Percentiles rank a stretch among this genome's conserved stretches.
phyloP scores from a whole-genome alignment of 2,329 filamentous ascomycete species.

The Peltaster fructicola region DNA sequence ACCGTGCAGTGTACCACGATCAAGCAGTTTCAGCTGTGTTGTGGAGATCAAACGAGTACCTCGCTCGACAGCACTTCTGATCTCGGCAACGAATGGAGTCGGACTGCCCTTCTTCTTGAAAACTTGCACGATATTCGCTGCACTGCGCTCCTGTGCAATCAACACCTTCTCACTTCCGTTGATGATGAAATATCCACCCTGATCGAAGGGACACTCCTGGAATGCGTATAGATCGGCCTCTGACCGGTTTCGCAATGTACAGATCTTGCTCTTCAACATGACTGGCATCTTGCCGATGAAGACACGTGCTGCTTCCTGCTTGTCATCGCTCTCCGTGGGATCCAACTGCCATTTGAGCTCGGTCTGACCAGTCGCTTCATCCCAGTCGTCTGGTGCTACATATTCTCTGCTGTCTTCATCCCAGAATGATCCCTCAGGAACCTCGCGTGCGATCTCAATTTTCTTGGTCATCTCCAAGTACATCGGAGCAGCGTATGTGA shows the following conservation, averaged over 20 bases:
- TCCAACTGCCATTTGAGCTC: constrained; percentile 33
- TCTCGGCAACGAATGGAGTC: constrained; percentile 86
- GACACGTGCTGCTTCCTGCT: constrained; percentile 46
- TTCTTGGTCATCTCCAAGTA: constrained; percentile 79
- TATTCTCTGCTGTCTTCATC: constrained; percentile 46
- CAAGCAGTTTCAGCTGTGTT: constrained; percentile 71
- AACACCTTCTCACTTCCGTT: constrained; percentile 97
- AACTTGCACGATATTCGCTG: constrained; percentile 96
- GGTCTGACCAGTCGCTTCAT: constrained; percentile 28
- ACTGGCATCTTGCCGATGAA: constrained; percentile 93
- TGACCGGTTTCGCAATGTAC: constrained; percentile 64
- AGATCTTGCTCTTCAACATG: constrained; percentile 96
- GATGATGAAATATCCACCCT: constrained; percentile 97
- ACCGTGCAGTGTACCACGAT: no score
- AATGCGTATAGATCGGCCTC: constrained; percentile 78
- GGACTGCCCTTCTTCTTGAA: constrained; percentile 97
- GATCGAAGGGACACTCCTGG: constrained; percentile 96
- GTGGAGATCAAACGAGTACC: constrained; percentile 89
- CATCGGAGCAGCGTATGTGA: constrained; percentile 85
- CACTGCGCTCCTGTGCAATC: constrained; percentile 92
- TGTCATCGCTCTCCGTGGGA: constrained; percentile 18
- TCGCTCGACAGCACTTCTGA: constrained; percentile 89
- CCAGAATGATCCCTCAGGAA: constrained; percentile 40
- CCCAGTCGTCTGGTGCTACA: constrained; percentile 16
- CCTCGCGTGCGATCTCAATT: constrained; percentile 67